Base-by-base conservation (phyloP, 441 rosid genomes). In the Erodium moschatum region DNA sequence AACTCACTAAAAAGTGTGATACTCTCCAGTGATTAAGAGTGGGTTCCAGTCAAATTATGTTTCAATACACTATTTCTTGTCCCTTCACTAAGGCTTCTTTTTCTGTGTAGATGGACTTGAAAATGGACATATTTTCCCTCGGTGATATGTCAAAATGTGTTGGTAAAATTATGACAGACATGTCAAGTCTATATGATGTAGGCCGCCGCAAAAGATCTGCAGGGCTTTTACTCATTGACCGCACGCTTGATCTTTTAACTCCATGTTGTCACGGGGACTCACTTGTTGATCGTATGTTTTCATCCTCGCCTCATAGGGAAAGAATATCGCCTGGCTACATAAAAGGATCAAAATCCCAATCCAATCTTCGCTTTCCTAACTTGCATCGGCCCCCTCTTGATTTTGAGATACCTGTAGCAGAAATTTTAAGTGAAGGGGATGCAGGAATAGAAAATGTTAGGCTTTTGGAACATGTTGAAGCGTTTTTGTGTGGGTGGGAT, bases 121-220 rank as follows among this genome's bases (percentile, higher is more conserved):
- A 93, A 81, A 72, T 86, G 90, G 98, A 93, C 76, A 89, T 93
- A 74, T 93, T 85, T 81, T 93, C 98, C 73, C 76, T 90, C 69
- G 97, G 98, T 11, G 90, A 87, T 82, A 63, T 86, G 74, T 93
- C 98, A 65, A 90, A 90, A 77, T 80, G 84, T 38, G 89, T 93
- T 61, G 98, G 98, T 76, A 90, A 90, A 81, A 85, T 87, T 71
- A 74, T 93, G 87, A 93, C 91, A 16, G 97, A 90, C 82, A 93
- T 93, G 98, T 90, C 98, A 69, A 90, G 98, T 81, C 93, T 90
- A 68, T 93, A 93, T 71, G 97, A 93, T 80, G 97, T 93, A 33
- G 97, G 97, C 67, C 97, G 96, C 19, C 92, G 91, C 6, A 93
- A 87, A 81, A 85, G 89, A 73, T 74, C 98, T 69, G 95, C 97